Base-by-base conservation (phyloP, 1,284 basidiomycete species). In the Microbotryum violaceum region DNA sequence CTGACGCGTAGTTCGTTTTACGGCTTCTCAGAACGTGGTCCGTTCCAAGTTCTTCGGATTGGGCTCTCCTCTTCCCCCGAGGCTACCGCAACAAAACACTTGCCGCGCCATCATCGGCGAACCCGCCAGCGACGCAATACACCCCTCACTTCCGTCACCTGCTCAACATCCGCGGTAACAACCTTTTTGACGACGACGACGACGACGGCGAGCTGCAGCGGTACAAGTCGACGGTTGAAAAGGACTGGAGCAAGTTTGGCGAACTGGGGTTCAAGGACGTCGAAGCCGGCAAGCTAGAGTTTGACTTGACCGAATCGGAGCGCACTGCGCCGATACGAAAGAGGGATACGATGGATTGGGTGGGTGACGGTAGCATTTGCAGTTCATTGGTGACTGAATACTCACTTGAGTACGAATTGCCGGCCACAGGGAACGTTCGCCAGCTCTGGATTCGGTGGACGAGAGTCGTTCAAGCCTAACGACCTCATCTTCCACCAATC, bases 131-230 rank as follows among this genome's bases (percentile, higher is more conserved):
- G 6, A 56, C 64, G 14, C 58, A 66, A 20, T 72, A 65, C 51
- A 67, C 74, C 12, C 65, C 73, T 18, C 73, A 74, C 45, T 78
- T 78, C 68, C 76, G 76, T 61, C 78, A 78, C 68, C 61, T 79
- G 27, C 76, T 79, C 71, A 76, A 74, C 55, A 68, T 78, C 18
- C 73, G 75, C 8, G 73, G 75, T 54, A 72, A 74, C 67, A 72
- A 74, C 18, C 55, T 67, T 4, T 70, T 76, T 44, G 74, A 73
- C 54, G 75, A 67, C 25, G 52, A 49, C 21, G 63, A 64, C 42
- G 66, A 68, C 23, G 66, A 70, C 33, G 64, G 64, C 23, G 68
- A 70, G 49, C 58, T 69, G 50, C 70, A 69, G 61, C 61, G 67
- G 12, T 71, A 66, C 64, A 64, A 63, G 45, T 67, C 64, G 20